These are phyloP conservation scores for Monascus purpureus DNA, from an alignment of 495 filamentous ascomycete species.

Conservation along the genomic window DNA sequence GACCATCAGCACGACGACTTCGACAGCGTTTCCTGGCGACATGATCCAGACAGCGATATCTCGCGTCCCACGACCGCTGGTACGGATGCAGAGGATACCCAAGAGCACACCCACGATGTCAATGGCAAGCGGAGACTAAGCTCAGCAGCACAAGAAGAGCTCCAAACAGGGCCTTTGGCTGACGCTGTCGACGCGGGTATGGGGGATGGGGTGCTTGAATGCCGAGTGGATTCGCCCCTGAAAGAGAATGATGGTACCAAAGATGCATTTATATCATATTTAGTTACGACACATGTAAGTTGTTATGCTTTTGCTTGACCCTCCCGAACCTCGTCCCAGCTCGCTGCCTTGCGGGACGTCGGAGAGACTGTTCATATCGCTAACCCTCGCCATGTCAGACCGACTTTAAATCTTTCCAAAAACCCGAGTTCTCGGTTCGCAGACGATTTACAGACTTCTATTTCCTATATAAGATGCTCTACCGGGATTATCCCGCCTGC, in stretches of 20 bases:
- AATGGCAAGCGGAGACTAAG: slow-evolving; percentile 42
- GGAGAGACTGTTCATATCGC: neutral
- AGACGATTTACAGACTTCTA: slow-evolving; percentile 95
- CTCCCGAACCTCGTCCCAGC: neutral
- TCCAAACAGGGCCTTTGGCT: slow-evolving; percentile 40
- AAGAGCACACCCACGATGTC: slow-evolving; percentile 19
- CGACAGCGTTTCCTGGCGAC: slow-evolving; percentile 44
- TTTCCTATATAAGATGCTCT: slow-evolving; percentile 85
- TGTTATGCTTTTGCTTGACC: neutral
- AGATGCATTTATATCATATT: slow-evolving; percentile 90
- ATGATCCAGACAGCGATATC: slow-evolving; percentile 35
- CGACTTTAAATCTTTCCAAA: slow-evolving; percentile 84
- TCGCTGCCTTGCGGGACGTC: neutral
- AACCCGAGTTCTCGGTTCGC: slow-evolving; percentile 58
- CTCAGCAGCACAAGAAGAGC: slow-evolving; percentile 25
- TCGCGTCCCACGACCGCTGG: slow-evolving; percentile 35
- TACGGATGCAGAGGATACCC: slow-evolving; percentile 24
- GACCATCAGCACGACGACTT: slow-evolving; percentile 44
- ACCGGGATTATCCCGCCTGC: slow-evolving; percentile 72
- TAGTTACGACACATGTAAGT: slow-evolving; percentile 78
- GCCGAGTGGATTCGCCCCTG: slow-evolving; percentile 62
- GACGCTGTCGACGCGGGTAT: slow-evolving; percentile 52
- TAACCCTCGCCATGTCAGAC: too few species aligned
- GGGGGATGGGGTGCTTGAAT: slow-evolving; percentile 70
- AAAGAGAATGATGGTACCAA: slow-evolving; percentile 97